These are phyloP conservation scores for Wickerhamomyces alni DNA, from an alignment of 805 yeast genomes.

Conservation along the genomic window DNA sequence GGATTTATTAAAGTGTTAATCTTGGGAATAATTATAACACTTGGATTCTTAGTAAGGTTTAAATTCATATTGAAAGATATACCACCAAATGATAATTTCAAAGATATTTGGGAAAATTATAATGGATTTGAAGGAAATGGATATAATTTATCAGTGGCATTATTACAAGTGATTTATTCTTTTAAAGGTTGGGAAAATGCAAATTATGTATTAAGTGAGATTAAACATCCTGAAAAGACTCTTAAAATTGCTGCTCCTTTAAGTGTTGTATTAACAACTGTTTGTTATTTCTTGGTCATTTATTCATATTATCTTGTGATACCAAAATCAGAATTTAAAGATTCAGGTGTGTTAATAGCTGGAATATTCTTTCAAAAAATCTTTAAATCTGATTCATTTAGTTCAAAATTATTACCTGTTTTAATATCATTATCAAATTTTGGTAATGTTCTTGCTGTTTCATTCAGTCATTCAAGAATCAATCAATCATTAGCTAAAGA, in stretches of 20 bases:
- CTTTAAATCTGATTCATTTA: conserved; percentile 44
- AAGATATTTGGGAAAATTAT: conserved; percentile 31
- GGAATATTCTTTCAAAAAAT: conserved; percentile 53
- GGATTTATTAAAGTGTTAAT: conserved; percentile 51
- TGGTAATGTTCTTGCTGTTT: conserved; percentile 60
- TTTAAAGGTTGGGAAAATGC: conserved; percentile 71
- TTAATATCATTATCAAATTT: conserved; percentile 56
- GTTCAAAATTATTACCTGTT: conserved; percentile 45
- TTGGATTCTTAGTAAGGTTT: conserved; percentile 38
- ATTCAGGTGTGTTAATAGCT: conserved; percentile 59
- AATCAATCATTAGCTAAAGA: conserved; percentile 52
- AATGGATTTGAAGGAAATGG: conserved; percentile 35
- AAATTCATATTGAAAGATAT: conserved; percentile 24
- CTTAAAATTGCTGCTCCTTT: conserved; percentile 56
- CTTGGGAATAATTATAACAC: conserved; percentile 39
- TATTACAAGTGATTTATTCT: conserved; percentile 54
- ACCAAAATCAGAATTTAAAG: conserved; percentile 37
- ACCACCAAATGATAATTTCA: conserved; percentile 28
- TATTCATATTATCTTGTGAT: conserved; percentile 45
- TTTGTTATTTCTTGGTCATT: conserved; percentile 50
- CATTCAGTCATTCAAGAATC: conserved; percentile 55
- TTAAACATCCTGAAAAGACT: conserved; percentile 49
- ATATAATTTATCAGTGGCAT: conserved; percentile 49
- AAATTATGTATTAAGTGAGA: conserved; percentile 55
- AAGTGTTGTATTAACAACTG: conserved; percentile 46